Percentiles rank a stretch among this genome's conserved stretches.
These are phyloP conservation scores for Colletotrichum eleusines DNA, from an alignment of 2,329 filamentous ascomycete genomes.

Conservation along the genomic window DNA sequence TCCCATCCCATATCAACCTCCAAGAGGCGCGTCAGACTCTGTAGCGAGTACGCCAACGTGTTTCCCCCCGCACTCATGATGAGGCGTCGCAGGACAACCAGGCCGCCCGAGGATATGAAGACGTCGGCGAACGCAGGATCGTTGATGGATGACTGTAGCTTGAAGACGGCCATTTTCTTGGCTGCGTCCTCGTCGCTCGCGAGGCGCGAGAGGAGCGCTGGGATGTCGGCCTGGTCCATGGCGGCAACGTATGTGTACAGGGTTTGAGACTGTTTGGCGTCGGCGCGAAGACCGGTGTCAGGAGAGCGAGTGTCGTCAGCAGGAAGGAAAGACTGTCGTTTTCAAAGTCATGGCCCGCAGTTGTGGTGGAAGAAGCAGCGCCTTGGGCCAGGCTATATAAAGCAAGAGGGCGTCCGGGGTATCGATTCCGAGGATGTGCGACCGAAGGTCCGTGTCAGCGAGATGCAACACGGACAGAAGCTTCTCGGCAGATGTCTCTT, in stretches of 20 bases:
- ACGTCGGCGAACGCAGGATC: conserved; percentile 97
- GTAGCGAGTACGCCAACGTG: conserved; percentile 93
- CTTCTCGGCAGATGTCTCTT: conserved; percentile 26
- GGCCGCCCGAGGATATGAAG: conserved; percentile 90
- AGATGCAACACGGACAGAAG: conserved; percentile 30
- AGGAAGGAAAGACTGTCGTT: conserved; percentile 16
- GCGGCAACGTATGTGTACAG: conserved; percentile 35
- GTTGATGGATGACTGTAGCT: conserved; percentile 93
- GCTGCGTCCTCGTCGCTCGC: conserved; percentile 85
- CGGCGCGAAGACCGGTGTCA: conserved; percentile 31
- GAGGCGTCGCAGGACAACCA: conserved; percentile 83
- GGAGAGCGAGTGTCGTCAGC: conserved; percentile 33
- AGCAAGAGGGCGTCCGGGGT: conserved; percentile 24
- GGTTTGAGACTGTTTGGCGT: conserved; percentile 21
- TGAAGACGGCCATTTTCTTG: conserved; percentile 99
- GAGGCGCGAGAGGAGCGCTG: conserved; percentile 72
- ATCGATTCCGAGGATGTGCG: conserved; percentile 18
- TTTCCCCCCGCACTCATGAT: conserved; percentile 91
- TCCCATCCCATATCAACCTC: conserved; percentile 99
- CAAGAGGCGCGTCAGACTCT: conserved; percentile 86
- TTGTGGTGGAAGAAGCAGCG: background rate
- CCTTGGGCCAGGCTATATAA: conserved; percentile 22
- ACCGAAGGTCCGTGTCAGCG: conserved; percentile 30
- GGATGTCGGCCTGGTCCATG: conserved; percentile 77
- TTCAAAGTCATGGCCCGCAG: conserved; percentile 34